Percentiles rank a stretch among this genome's conserved stretches.
Evolutionary conservation across 305 asterid genomes (phyloP).

Genomic region (Striga hermonthica): DNA sequence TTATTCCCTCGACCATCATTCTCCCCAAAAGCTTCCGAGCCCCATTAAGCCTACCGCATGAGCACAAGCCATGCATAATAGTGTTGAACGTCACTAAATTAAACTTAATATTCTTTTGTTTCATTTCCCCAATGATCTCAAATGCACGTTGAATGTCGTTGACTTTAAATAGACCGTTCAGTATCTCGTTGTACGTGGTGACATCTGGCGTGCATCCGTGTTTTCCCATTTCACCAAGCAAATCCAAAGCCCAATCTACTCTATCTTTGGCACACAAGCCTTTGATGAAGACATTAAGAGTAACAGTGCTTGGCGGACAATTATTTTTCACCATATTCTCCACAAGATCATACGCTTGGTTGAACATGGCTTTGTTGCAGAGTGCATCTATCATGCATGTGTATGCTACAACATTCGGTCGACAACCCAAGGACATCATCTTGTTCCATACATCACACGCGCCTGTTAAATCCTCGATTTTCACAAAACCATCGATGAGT

Average conservation of each 20-base stretch:
- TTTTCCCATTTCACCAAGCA: slow-evolving; percentile 64
- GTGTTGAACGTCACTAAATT: slow-evolving; percentile 67
- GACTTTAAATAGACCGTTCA: slow-evolving; percentile 56
- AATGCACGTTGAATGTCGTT: slow-evolving; percentile 37
- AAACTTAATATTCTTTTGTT: slow-evolving; percentile 47
- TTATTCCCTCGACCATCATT: slow-evolving; percentile 59
- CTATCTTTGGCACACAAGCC: slow-evolving; percentile 59
- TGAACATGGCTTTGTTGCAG: slow-evolving; percentile 60
- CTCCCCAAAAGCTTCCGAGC: slow-evolving; percentile 54
- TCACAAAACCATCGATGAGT: slow-evolving; percentile 70
- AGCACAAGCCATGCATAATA: slow-evolving; percentile 50
- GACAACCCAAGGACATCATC: slow-evolving; percentile 56
- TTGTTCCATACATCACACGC: slow-evolving; percentile 85
- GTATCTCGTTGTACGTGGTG: slow-evolving; percentile 62
- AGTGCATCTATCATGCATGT: slow-evolving; percentile 80
- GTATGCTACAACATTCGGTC: slow-evolving; percentile 70
- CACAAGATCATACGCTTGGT: slow-evolving; percentile 60
- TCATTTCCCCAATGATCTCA: slow-evolving; percentile 59
- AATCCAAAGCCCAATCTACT: slow-evolving; percentile 62
- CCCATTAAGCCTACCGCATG: slow-evolving; percentile 43
- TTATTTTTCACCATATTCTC: slow-evolving; percentile 50
- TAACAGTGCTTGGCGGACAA: slow-evolving; percentile 64
- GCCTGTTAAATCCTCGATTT: slow-evolving; percentile 50
- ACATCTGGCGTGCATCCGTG: slow-evolving; percentile 47
- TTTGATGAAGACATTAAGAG: slow-evolving; percentile 63